Evolutionary conservation across 768 basidiomycete species (phyloP), one percentile per base, ranked within the genome.

Genomic region (Mycena crocata): DNA sequence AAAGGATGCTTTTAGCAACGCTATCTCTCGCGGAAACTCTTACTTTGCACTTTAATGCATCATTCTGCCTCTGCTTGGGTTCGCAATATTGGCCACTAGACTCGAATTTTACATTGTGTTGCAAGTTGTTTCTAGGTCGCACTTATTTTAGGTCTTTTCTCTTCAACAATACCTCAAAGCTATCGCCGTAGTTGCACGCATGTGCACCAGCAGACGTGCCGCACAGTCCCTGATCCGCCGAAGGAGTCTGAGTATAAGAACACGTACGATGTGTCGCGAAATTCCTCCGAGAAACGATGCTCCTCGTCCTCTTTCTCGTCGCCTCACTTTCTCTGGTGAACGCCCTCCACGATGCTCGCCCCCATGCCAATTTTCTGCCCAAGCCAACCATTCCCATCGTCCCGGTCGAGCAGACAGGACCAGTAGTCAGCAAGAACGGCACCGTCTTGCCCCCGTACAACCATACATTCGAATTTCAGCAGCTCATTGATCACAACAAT

Each of bases 391-490:
- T 85, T 32, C 83, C 85, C 32, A 55, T 72, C 23, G 74, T 82
- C 12, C 59, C 71, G 19, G 49, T 76, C 15, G 71, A 75, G 7
- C 73, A 69, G 23, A 59, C 74, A n/a, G 74, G 71, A 35, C 81
- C 83, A 24, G 83, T 85, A n/a, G 74, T 73, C 23, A 84, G 82
- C 66, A 75, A 76, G 48, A 83, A 84, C 63, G 85, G 84, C 21
- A 84, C 81, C 2, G 59, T 73, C 30, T 76, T 86, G 45, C 84
- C 85, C 23, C 80, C 84, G 1, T 83, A 82, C 64, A 79, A 80
- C 45, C 82, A 80, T 2, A 76, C 81, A 7, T 91, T 87, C 75
- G 76, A 74, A 62, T 91, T 91, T 72, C 85, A 90, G 70, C 85
- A 86, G 63, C 77, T 86, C 64, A 84, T 90, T 37, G 85, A 86